Conservation (phyloP, 768 basidiomycete genomes). For the Rhodosporidiobolus odoratus region DNA sequence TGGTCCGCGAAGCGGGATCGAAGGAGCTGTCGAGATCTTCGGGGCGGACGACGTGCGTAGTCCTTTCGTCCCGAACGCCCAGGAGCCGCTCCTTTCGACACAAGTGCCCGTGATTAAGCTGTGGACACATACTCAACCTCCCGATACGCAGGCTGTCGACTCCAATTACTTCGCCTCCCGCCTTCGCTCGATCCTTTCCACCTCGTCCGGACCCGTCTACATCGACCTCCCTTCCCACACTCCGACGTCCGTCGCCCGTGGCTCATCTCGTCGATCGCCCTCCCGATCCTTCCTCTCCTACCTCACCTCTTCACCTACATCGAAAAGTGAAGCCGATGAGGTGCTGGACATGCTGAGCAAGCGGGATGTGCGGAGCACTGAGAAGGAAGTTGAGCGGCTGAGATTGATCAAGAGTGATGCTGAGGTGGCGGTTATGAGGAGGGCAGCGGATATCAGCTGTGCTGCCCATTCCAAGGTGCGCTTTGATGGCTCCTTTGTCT, state of each 20-base stretch:
- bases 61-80: not conserved
- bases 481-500: not conserved
- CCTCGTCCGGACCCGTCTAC: constrained; percentile 49
- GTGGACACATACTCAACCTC: not conserved
- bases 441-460: constrained; percentile 80
- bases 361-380: constrained; percentile 54
- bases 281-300: constrained; percentile 48
- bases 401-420: constrained; percentile 71
- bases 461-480: constrained; percentile 75
- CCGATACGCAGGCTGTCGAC: constrained; percentile 40
- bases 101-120: too few relatives aligned
- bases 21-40: constrained; percentile 64
- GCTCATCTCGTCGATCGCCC: constrained; percentile 27
- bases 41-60: constrained; percentile 66
- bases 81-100: too few relatives aligned
- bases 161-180: constrained; percentile 57
- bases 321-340: constrained; percentile 53
- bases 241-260: constrained; percentile 38
- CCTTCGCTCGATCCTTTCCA: constrained; percentile 43
- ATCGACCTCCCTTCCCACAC: constrained; percentile 49
- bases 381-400: constrained; percentile 64
- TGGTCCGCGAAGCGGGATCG: constrained; percentile 68
- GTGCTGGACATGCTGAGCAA: constrained; percentile 51
- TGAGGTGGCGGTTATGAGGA: constrained; percentile 73
- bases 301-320: constrained; percentile 43